A percentile compares a stretch with the other conserved stretches of the same genome.
phyloP scores from a whole-genome alignment of 2,329 filamentous ascomycete species.

The Zopfia rhizophila region DNA sequence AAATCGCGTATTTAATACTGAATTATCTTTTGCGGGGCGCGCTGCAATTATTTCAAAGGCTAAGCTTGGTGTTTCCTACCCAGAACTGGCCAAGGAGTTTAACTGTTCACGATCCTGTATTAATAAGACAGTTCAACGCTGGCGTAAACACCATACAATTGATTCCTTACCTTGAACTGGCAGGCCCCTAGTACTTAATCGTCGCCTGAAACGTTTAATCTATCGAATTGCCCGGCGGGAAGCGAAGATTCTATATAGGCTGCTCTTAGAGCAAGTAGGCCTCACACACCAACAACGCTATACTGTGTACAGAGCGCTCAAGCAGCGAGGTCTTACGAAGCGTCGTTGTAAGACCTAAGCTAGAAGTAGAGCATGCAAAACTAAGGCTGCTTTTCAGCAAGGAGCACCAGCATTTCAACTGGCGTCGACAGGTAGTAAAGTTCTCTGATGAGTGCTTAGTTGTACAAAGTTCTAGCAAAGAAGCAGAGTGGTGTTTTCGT shows the following conservation, averaged over 20 bases:
- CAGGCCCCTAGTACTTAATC: conserved; percentile 10
- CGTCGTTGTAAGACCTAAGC: too few species aligned
- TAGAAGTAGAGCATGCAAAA: too few species aligned
- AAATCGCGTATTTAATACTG: conserved; percentile 1
- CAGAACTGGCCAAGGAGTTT: conserved; percentile 7
- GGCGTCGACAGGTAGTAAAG: too few species aligned
- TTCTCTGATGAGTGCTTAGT: conserved; percentile 9
- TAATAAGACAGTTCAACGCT: conserved; percentile 8
- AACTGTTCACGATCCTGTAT: conserved; percentile 7
- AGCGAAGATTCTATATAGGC: conserved; percentile 7
- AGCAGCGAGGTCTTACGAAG: too few species aligned
- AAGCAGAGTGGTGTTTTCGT: conserved; percentile 2
- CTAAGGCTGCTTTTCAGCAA: too few species aligned
- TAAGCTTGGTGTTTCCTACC: conserved; percentile 4
- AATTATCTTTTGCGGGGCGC: conserved; percentile 2
- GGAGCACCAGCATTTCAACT: too few species aligned
- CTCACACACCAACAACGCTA: too few species aligned
- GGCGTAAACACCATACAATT: neutral
- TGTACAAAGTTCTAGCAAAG: conserved; percentile 6
- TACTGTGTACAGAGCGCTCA: too few species aligned
- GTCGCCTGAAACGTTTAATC: conserved; percentile 2
- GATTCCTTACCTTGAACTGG: conserved; percentile 1
- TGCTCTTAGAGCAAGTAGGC: conserved; percentile 8
- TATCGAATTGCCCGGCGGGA: conserved; percentile 2
- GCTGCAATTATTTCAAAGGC: too few species aligned